Percentiles rank a stretch among this genome's conserved stretches.
phyloP scores from a whole-genome alignment of 352 stramenopile genomes.

The Globisporangium spinosum region DNA sequence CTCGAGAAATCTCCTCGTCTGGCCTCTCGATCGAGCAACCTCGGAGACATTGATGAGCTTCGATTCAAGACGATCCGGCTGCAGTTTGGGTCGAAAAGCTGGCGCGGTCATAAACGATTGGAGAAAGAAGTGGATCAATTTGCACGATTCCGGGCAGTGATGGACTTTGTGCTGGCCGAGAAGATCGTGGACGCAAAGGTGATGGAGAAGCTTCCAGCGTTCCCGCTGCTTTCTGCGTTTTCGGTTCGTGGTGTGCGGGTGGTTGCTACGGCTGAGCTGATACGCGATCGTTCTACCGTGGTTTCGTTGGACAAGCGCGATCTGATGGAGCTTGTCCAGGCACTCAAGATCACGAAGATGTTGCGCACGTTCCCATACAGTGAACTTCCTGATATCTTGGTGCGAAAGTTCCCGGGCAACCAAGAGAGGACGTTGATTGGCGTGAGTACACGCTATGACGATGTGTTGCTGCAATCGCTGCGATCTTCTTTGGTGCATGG shows the following conservation, averaged over 20 bases:
- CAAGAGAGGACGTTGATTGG: slow-evolving; percentile 39
- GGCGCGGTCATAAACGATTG: slow-evolving; percentile 64
- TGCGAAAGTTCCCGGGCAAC: slow-evolving; percentile 39
- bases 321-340: slow-evolving; percentile 34
- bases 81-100: slow-evolving; percentile 62
- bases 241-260: slow-evolving; percentile 51
- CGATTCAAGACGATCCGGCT: slow-evolving; percentile 54
- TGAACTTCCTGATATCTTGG: slow-evolving; percentile 54
- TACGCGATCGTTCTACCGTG: slow-evolving; percentile 35
- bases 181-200: slow-evolving; percentile 30
- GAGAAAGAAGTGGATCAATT: slow-evolving; percentile 45
- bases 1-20: not conserved
- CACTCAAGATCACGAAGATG: slow-evolving; percentile 46
- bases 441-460: slow-evolving; percentile 50
- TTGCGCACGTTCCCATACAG: slow-evolving; percentile 60
- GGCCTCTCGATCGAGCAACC: not conserved
- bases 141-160: slow-evolving; percentile 46
- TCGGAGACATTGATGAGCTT: slow-evolving; percentile 51
- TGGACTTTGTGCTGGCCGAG: slow-evolving; percentile 46
- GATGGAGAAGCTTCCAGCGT: slow-evolving; percentile 42
- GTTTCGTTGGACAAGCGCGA: slow-evolving; percentile 49
- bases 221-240: slow-evolving; percentile 59
- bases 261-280: slow-evolving; percentile 47
- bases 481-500: slow-evolving; percentile 61
- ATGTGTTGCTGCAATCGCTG: slow-evolving; percentile 56